Evolutionary conservation across 2,329 filamentous ascomycete genomes (phyloP), one percentile per base, ranked within the genome.

Genomic region (Microascus cirrosus): DNA sequence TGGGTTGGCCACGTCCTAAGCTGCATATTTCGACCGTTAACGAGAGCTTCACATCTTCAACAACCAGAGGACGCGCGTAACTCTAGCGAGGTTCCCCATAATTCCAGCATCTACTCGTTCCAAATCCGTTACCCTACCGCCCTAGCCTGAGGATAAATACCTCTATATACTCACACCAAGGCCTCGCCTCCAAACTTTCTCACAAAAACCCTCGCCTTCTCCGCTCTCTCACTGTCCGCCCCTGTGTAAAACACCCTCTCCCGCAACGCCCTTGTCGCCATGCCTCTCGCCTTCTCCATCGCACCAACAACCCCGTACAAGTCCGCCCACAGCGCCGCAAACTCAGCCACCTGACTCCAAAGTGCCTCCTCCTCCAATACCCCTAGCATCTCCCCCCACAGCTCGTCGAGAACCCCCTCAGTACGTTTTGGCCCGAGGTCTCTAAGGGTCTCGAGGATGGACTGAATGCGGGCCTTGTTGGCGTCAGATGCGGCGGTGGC

Each of bases 151-250:
- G 42, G 42, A 48, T 7, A 48, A 48, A 10, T 2, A 22, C 45
- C 2, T 4, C 45, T 22, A 22, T 11, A 50, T 8, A 2, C 7
- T 20, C 45, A 24, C 12, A 7, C 24, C 42, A 48, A 20, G 28
- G 28, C 28, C 28, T 32, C 8, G 8, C 52, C 32, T 32, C 13
- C 53, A 39, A 54, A 54, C 53, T 54, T 54, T 10, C n/a, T 53
- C 18, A 42, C 50, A 13, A 53, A n/a, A 3, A 10, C 55, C 13
- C 34, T 57, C 2, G 45, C 55, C 48, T 53, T 57, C 32, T 57
- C 48, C 34, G 32, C 55, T 34, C 55, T 57, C 48, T 57, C 55
- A 12, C 55, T 57, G 39, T 57, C 55, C 32, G n/a, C 34, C 5
- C 55, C 48, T 7, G 39, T 57, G 42, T 53, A 57, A 32, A 57